Conservation (phyloP, 441 rosid genomes). For the Caryocar brasiliense region DNA sequence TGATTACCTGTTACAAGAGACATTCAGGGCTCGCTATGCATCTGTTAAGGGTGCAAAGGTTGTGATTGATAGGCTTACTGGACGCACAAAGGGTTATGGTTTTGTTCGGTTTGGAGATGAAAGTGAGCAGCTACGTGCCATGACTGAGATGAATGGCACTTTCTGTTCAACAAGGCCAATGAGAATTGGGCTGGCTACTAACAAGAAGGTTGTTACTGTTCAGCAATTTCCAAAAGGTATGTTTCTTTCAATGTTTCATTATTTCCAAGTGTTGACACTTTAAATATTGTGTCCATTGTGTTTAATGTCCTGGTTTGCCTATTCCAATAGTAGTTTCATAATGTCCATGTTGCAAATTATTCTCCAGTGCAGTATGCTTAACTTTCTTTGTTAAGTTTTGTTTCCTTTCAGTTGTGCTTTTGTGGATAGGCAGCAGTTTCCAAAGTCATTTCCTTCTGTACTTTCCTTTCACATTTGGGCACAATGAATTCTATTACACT, state of each 20-base stretch:
- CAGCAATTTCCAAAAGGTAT: conserved; percentile 54
- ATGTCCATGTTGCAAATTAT: not conserved
- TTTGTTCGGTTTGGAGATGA: conserved; percentile 67
- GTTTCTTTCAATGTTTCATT: not conserved
- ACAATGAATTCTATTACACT: conserved; percentile 32
- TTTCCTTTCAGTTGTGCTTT: conserved; percentile 32
- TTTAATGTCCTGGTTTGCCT: not conserved
- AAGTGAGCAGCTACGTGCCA: conserved; percentile 52
- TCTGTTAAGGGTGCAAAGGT: conserved; percentile 68
- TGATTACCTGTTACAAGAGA: conserved; percentile 61
- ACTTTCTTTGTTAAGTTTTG: conserved; percentile 8
- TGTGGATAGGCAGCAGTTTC: conserved; percentile 38
- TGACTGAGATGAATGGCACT: conserved; percentile 66
- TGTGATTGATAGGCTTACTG: conserved; percentile 63
- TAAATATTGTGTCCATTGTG: not conserved
- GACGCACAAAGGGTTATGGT: conserved; percentile 66
- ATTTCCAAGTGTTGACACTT: not conserved
- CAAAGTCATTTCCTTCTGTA: conserved; percentile 40
- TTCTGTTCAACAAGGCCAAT: conserved; percentile 63
- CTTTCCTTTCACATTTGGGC: conserved; percentile 45
- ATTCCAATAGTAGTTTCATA: no score
- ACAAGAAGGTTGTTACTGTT: conserved; percentile 33
- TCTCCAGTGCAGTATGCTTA: conserved; percentile 1
- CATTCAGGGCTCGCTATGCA: conserved; percentile 40
- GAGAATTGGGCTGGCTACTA: conserved; percentile 61